Percentiles rank a stretch among this genome's conserved stretches.
Evolutionary conservation across 2,329 filamentous ascomycete species (phyloP).

Genomic region (Pochonia chlamydosporia): DNA sequence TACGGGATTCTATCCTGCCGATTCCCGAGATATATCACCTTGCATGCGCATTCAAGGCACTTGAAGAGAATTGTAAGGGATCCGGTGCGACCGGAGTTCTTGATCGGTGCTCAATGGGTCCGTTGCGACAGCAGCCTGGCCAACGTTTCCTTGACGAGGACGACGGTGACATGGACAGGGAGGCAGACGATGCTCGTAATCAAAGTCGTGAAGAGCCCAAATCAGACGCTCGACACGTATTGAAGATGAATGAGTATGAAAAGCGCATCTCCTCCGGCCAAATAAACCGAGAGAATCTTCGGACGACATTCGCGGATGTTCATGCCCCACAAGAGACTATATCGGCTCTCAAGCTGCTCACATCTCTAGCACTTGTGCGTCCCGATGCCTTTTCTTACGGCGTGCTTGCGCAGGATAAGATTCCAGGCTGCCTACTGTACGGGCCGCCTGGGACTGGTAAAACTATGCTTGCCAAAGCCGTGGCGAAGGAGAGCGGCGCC

Average conservation of each 20-base stretch:
- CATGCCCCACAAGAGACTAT: constrained; percentile 78
- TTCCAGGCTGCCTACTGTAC: constrained; percentile 83
- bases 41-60: constrained; percentile 25
- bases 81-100: constrained; percentile 20
- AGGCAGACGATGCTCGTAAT: constrained; percentile 20
- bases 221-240: constrained; percentile 15
- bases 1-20: constrained; percentile 30
- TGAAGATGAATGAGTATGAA: constrained; percentile 68
- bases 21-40: constrained; percentile 33
- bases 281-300: constrained; percentile 73
- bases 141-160: constrained; percentile 24
- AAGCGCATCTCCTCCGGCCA: constrained; percentile 77
- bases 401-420: constrained; percentile 83
- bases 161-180: constrained; percentile 17
- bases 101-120: constrained; percentile 26
- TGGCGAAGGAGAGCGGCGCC: constrained; percentile 62
- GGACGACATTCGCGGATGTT: constrained; percentile 82
- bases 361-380: constrained; percentile 76
- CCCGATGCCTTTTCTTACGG: constrained; percentile 97
- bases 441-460: constrained; percentile 80
- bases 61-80: constrained; percentile 15
- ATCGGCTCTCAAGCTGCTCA: constrained; percentile 82
- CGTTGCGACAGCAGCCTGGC: constrained; percentile 24
- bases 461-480: constrained; percentile 63
- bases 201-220: constrained; percentile 22